Base-by-base conservation (phyloP, 1,284 basidiomycete species). In the Cerrena zonata region DNA sequence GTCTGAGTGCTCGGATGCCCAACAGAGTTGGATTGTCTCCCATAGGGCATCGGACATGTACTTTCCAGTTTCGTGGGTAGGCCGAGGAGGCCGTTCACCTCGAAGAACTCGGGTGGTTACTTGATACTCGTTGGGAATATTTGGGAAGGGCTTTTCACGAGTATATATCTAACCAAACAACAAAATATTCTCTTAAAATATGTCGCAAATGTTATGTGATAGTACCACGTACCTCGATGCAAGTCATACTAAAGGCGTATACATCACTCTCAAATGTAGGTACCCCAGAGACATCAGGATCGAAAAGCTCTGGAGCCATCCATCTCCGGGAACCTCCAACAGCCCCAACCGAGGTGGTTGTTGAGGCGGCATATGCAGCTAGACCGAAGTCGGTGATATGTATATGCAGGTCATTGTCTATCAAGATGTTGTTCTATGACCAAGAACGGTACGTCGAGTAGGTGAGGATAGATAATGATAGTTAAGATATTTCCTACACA, bases 401-500 rank as follows among this genome's bases (percentile, higher is more conserved):
- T 5, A 30, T 26, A 24, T 26, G n/a, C 15, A 19, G 15, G 11
- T 19, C n/a, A 5, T 43, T 24, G 21, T 49, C 47, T 3, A 49
- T 27, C 22, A 49, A 26, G 5, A 49, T 41, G 23, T 49, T 49
- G 12, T 22, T 22, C 43, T 45, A 23, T 22, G 13, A 25, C 5
- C n/a, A n/a, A n/a, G n/a, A n/a, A n/a, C n/a, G n/a, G n/a, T n/a
- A n/a, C n/a, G n/a, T n/a, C 13, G 10, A 18, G 23, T 46, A 41
- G 40, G 21, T 44, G 45, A 51, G 15, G 19, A 11, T 42, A 52
- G 40, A 38, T 34, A 39, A 48, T 42, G 53, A 52, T 34, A 58
- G 22, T 10, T 42, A 21, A 21, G 11, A n/a, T n/a, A n/a, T n/a
- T n/a, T n/a, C n/a, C n/a, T 10, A 45, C 49, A 38, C 25, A 53